Percentiles rank a stretch among this genome's conserved stretches.
Evolutionary conservation across 2,329 filamentous ascomycete genomes (phyloP).

Genomic region (Gliomastix tumulicola): DNA sequence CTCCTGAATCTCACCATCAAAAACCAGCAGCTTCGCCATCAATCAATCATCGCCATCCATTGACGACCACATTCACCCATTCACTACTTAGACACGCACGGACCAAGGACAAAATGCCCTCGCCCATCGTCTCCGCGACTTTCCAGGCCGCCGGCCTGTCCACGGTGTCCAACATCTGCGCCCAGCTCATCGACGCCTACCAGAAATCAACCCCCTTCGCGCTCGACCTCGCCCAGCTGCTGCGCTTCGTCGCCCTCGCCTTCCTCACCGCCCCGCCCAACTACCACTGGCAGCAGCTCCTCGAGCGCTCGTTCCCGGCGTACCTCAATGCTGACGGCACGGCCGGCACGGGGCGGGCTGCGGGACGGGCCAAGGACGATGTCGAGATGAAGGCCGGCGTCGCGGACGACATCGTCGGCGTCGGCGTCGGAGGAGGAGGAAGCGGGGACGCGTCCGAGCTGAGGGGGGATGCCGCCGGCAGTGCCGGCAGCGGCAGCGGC

Average conservation of each 20-base stretch:
- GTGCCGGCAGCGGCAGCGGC: too few species aligned
- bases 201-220: slow-evolving; percentile 30
- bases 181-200: slow-evolving; percentile 45
- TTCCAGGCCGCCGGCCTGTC: slow-evolving; percentile 45
- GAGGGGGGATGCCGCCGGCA: too few species aligned
- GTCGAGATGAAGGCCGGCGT: slow-evolving; percentile 16
- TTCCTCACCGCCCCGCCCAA: slow-evolving; percentile 49
- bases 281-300: slow-evolving; percentile 49
- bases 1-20: too few species aligned
- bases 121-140: slow-evolving; percentile 44
- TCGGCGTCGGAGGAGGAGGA: neutral
- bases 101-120: slow-evolving; percentile 39
- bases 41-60: too few species aligned
- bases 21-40: too few species aligned
- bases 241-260: slow-evolving; percentile 47
- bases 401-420: neutral
- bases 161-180: slow-evolving; percentile 45
- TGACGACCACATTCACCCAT: too few species aligned
- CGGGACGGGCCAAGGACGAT: slow-evolving; percentile 10
- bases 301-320: slow-evolving; percentile 46
- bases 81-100: too few species aligned
- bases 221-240: slow-evolving; percentile 38
- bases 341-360: too few species aligned
- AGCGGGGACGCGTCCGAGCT: too few species aligned
- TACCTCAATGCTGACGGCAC: too few species aligned